Percentiles rank a stretch among this genome's conserved stretches.
Conservation (phyloP, 2,329 filamentous ascomycete species). For the Tolypocladium capitatum region DNA sequence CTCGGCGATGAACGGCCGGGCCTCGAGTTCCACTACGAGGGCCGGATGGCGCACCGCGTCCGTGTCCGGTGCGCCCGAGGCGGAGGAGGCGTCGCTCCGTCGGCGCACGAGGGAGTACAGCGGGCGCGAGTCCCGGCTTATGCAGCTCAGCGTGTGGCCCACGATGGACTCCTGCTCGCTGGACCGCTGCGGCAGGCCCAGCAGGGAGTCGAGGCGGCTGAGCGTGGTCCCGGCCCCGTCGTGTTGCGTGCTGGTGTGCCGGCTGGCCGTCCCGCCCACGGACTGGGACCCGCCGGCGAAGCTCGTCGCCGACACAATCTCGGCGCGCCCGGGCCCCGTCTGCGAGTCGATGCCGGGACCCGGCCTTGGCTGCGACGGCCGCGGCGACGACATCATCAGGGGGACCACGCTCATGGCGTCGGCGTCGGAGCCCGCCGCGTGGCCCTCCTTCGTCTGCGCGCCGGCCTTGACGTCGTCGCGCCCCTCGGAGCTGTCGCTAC, state of each 20-base stretch:
- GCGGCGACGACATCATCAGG: conserved; percentile 18
- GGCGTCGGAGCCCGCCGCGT: conserved; percentile 28
- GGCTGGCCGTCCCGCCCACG: neutral
- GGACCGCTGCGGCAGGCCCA: neutral
- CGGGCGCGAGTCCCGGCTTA: conserved; percentile 25
- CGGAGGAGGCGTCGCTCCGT: conserved; percentile 30
- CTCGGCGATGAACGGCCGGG: conserved; percentile 20
- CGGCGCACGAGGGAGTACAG: conserved; percentile 25
- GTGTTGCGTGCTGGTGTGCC: neutral
- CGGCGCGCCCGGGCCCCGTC: neutral
- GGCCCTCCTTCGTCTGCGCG: conserved; percentile 15
- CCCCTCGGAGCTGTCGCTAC: neutral
- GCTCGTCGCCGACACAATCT: neutral
- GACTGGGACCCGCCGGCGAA: neutral
- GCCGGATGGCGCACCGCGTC: conserved; percentile 4
- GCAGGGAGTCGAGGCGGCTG: neutral
- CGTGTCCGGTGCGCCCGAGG: conserved; percentile 14
- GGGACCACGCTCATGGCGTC: conserved; percentile 30
- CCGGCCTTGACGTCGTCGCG: neutral
- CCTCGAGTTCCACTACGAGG: conserved; percentile 26
- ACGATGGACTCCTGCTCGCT: conserved; percentile 2
- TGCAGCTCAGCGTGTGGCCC: conserved; percentile 12
- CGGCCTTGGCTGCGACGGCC: neutral
- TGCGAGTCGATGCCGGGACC: neutral
- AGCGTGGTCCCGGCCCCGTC: neutral